Evolutionary conservation across 2,329 filamentous ascomycete genomes (phyloP).

Genomic region (Nothophoma quercina): DNA sequence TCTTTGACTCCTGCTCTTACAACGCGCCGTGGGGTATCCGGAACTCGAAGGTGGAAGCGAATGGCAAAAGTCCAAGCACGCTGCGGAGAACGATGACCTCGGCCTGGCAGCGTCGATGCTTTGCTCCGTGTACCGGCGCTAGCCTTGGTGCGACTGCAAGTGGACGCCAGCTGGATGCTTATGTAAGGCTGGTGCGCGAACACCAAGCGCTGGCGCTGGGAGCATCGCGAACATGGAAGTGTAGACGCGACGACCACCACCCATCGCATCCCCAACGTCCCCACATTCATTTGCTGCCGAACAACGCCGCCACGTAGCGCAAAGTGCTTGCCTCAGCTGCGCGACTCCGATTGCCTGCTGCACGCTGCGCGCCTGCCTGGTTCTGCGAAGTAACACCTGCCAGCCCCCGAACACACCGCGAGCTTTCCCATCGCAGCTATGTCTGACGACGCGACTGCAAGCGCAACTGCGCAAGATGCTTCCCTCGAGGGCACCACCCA

Average conservation of each 20-base stretch:
- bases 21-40: background rate
- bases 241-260: constrained; percentile 37
- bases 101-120: constrained; percentile 7
- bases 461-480: constrained; percentile 38
- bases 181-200: constrained; percentile 30
- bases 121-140: constrained; percentile 6
- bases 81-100: constrained; percentile 11
- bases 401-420: constrained; percentile 22
- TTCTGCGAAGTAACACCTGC: constrained; percentile 6
- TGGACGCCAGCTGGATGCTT: no score
- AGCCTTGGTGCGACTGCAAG: background rate
- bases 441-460: constrained; percentile 45
- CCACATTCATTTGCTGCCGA: constrained; percentile 28
- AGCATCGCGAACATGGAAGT: constrained; percentile 39
- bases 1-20: background rate
- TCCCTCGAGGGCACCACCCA: constrained; percentile 34
- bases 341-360: background rate
- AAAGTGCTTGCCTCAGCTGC: constrained; percentile 3
- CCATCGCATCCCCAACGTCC: constrained; percentile 38
- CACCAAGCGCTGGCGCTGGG: constrained; percentile 25
- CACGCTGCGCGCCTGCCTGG: background rate
- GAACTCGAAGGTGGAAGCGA: background rate
- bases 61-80: constrained; percentile 3
- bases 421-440: constrained; percentile 28
- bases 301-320: constrained; percentile 8